Evolutionary conservation across 169 alveolate species (phyloP).

Genomic region (Eimeria sp.): DNA sequence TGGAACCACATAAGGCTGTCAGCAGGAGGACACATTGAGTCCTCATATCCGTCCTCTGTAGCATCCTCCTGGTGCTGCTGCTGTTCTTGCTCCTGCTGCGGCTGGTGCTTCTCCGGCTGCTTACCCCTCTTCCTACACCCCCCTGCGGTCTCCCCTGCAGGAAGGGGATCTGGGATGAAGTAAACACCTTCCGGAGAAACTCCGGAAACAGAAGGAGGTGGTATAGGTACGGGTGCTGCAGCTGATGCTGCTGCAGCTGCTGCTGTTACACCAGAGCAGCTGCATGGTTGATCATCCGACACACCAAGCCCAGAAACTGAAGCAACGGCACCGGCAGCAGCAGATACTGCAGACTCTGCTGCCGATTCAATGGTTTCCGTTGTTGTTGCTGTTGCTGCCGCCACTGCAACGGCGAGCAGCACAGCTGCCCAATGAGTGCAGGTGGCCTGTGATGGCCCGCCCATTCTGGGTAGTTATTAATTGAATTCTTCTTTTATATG

Average conservation of each 20-base stretch:
- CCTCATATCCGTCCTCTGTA: background rate
- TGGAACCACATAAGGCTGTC: background rate
- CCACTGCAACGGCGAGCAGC: background rate
- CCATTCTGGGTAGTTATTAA: background rate
- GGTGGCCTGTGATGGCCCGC: background rate
- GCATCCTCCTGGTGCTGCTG: background rate
- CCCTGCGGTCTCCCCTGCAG: background rate
- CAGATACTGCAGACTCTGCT: background rate
- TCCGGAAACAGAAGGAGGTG: constrained; percentile 36
- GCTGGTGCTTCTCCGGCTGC: background rate
- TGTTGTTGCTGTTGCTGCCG: background rate
- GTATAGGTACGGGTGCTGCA: background rate
- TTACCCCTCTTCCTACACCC: background rate
- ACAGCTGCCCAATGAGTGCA: background rate
- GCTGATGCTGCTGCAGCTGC: background rate
- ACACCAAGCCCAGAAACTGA: constrained; percentile 77
- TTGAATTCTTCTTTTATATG: background rate
- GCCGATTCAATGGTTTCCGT: background rate
- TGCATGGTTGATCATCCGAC: constrained; percentile 26
- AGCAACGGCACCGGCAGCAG: constrained; percentile 79
- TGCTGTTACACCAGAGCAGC: background rate
- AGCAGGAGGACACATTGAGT: background rate
- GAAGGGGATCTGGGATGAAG: constrained; percentile 48
- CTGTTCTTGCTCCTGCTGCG: background rate
- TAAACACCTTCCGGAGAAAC: constrained; percentile 31